Evolutionary conservation across 2,329 filamentous ascomycete species (phyloP).

Genomic region (Colletotrichum tropicale): DNA sequence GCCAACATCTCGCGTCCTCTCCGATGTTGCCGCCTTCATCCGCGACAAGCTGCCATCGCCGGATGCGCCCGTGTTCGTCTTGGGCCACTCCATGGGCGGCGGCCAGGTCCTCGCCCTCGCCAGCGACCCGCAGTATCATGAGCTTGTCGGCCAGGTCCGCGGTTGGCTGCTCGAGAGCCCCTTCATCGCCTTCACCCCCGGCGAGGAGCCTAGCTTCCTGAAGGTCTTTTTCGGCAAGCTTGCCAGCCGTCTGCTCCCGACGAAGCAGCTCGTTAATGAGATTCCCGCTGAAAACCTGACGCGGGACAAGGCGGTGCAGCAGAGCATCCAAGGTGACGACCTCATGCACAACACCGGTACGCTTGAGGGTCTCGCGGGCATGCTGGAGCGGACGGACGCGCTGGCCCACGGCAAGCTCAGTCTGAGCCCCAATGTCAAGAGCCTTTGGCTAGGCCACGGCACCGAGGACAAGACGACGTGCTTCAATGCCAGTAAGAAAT

Average conservation of each 20-base stretch:
- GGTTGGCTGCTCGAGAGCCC: constrained; percentile 82
- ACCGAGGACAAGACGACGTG: constrained; percentile 74
- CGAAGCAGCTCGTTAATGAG: constrained; percentile 68
- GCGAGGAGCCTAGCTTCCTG: constrained; percentile 65
- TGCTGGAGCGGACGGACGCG: constrained; percentile 75
- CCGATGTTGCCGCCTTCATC: constrained; percentile 81
- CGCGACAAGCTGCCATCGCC: constrained; percentile 55
- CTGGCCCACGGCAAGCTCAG: constrained; percentile 61
- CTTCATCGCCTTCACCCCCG: constrained; percentile 74
- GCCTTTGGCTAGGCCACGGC: constrained; percentile 78
- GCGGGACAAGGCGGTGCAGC: constrained; percentile 68
- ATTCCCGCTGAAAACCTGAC: constrained; percentile 69
- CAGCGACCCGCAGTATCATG: constrained; percentile 52
- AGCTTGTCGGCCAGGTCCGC: constrained; percentile 64
- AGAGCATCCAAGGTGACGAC: constrained; percentile 66
- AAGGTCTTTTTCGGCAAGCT: constrained; percentile 71
- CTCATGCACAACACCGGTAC: constrained; percentile 86
- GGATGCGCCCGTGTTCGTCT: constrained; percentile 74
- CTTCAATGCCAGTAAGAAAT: constrained; percentile 67
- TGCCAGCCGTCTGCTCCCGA: constrained; percentile 70
- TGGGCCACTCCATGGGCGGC: constrained; percentile 93
- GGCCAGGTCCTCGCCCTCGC: constrained; percentile 72
- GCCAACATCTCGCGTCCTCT: constrained; percentile 72
- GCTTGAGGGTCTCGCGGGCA: constrained; percentile 76
- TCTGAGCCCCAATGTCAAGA: constrained; percentile 59